Base-by-base conservation (phyloP, 2,329 filamentous ascomycete species). In the Blastomyces percursus region DNA sequence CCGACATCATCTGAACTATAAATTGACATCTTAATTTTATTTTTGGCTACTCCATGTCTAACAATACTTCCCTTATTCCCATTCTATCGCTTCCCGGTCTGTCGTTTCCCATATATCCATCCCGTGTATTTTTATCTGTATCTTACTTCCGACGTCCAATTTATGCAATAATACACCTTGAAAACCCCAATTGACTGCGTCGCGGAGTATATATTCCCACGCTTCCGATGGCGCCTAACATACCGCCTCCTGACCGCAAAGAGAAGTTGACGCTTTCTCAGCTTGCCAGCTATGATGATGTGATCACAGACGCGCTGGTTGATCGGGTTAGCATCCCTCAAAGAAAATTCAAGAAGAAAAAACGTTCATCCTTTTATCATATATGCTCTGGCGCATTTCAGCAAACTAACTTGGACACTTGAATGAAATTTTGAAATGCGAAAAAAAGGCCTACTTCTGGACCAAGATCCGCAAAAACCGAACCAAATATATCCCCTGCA, bases 391-490 rank as follows among this genome's bases (percentile, higher is more conserved):
- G 54, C 51, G 51, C 51, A 55, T 55, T 55, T 19, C 51, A n/a
- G 21, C 2, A 50, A 55, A 38, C 51, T 35, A 19, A 55, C 51
- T 38, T 55, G 14, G n/a, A 30, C 27, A 8, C n/a, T 56, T 42
- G 35, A 8, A 21, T 38, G 40, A 21, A 19, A 32, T 35, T 48
- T 30, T 38, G 6, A 44, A 27, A 57, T 8, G 5, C 56, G 56
- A 63, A 54, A 19, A 59, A 54, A 67, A 96, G 93, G 88, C 91
- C 11, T 96, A 90, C 76, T 99, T 94, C 80, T 97, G 94, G 93
- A 93, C 93, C 6, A 89, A 85, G 3, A 96, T 96, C 64, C 92
- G 93, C 67, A 99, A 99, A 77, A 96, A 97, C 71, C 87, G 89
- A 65, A 86, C 85, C 62, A 90, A 90, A 62, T 97, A 96, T 75